These are phyloP conservation scores for Teunomyces kruisii DNA, from an alignment of 805 yeast genomes.

Conservation along the genomic window DNA sequence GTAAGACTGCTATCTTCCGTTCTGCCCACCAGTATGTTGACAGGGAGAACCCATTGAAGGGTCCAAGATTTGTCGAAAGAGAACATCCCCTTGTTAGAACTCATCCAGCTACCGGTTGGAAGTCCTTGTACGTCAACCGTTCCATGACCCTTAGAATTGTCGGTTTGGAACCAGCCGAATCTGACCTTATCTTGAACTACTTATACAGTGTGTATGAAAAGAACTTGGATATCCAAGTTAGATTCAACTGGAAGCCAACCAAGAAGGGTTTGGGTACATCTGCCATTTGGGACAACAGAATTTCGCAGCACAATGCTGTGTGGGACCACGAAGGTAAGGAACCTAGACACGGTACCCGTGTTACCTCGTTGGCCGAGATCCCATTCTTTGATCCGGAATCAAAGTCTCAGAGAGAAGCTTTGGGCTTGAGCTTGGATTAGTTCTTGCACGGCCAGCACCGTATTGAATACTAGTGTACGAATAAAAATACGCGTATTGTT, in stretches of 20 bases:
- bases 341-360: constrained; percentile 51
- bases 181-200: constrained; percentile 14
- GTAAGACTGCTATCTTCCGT: constrained; percentile 38
- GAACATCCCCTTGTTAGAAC: constrained; percentile 32
- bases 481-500: background rate
- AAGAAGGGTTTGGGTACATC: constrained; percentile 22
- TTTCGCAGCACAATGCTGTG: constrained; percentile 53
- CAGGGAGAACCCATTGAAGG: constrained; percentile 33
- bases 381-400: constrained; percentile 52
- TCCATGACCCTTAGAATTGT: constrained; percentile 31
- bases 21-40: constrained; percentile 43
- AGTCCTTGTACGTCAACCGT: constrained; percentile 28
- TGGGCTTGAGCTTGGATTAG: constrained; percentile 35
- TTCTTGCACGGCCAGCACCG: background rate
- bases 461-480: too few species aligned
- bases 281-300: constrained; percentile 62
- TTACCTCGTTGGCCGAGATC: constrained; percentile 52
- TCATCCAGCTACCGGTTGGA: constrained; percentile 37
- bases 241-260: constrained; percentile 18
- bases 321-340: constrained; percentile 48
- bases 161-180: constrained; percentile 29
- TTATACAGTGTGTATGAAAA: constrained; percentile 14
- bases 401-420: constrained; percentile 53
- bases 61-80: constrained; percentile 27
- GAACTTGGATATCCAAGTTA: constrained; percentile 19